phyloP scores from a whole-genome alignment of 768 basidiomycete genomes.

The Tulasnella sp. region DNA sequence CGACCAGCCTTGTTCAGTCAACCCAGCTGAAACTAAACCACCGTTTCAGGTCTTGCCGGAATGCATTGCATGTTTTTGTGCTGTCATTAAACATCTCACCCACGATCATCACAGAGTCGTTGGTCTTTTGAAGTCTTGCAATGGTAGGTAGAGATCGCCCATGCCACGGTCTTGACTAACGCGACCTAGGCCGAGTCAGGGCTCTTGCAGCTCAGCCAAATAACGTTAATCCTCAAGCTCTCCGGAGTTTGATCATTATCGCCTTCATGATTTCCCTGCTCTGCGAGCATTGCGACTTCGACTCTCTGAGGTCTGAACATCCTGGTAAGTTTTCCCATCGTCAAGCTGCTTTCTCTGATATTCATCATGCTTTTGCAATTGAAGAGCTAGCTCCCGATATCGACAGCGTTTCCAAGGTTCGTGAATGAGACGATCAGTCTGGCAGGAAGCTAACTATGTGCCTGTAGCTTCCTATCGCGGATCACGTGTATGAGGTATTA shows the following conservation, averaged over 20 bases:
- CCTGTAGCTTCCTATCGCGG: slow-evolving; percentile 54
- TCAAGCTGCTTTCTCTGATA: neutral
- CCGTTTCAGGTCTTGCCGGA: slow-evolving; percentile 67
- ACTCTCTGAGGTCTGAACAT: slow-evolving; percentile 52
- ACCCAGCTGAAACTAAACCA: neutral
- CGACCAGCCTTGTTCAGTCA: slow-evolving; percentile 17
- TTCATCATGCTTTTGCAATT: neutral
- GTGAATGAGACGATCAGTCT: neutral
- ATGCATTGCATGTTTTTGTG: slow-evolving; percentile 84
- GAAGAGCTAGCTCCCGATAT: neutral
- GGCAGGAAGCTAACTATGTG: slow-evolving; percentile 9
- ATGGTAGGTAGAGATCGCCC: slow-evolving; percentile 38
- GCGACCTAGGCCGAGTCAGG: neutral
- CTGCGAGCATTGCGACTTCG: slow-evolving; percentile 83
- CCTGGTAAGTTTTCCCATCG: slow-evolving; percentile 34
- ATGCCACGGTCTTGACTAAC: neutral
- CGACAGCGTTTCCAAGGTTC: slow-evolving; percentile 1
- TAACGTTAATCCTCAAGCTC: neutral
- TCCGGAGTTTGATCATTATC: slow-evolving; percentile 42
- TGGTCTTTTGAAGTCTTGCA: slow-evolving; percentile 74
- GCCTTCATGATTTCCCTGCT: slow-evolving; percentile 78
- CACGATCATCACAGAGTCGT: slow-evolving; percentile 73
- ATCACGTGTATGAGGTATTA: slow-evolving; percentile 67
- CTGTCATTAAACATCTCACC: slow-evolving; percentile 71
- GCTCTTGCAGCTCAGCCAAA: neutral